These are phyloP conservation scores for Cucurbita maxima DNA, from an alignment of 306 rosid genomes.

Conservation along the genomic window DNA sequence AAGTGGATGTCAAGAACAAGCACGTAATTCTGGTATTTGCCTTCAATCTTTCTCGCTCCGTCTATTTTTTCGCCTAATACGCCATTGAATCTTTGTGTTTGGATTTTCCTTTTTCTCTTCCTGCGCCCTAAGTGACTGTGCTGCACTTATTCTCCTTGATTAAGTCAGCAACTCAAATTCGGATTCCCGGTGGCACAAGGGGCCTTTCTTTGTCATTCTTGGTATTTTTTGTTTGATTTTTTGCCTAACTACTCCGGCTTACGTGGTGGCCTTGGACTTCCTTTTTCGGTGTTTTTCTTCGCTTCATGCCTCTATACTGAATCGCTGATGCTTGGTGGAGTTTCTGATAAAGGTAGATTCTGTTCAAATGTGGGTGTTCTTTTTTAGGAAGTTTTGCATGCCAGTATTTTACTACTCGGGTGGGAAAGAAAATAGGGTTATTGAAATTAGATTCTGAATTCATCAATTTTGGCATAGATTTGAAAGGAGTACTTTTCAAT, in stretches of 20 bases:
- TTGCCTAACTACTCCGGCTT: background rate
- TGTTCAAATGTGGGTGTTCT: background rate
- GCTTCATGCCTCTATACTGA: background rate
- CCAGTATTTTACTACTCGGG: background rate
- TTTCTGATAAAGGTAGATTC: background rate
- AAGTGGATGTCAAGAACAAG: slow-evolving; percentile 39
- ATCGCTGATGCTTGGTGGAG: background rate
- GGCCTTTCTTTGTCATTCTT: too few relatives aligned
- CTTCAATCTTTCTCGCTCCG: background rate
- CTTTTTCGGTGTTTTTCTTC: background rate
- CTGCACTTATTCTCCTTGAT: too few relatives aligned
- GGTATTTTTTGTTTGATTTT: background rate
- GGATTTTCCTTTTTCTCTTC: background rate
- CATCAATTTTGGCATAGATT: background rate
- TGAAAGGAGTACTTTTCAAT: background rate
- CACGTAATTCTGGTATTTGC: slow-evolving; percentile 61
- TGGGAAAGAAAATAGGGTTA: background rate
- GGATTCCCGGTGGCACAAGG: too few relatives aligned
- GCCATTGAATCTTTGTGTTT: background rate
- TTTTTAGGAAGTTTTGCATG: background rate
- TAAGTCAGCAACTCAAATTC: too few relatives aligned
- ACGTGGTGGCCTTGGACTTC: background rate
- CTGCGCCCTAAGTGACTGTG: background rate
- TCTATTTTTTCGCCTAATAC: background rate
- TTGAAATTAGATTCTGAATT: background rate